Conservation (phyloP, 495 filamentous ascomycete species). For the Neohortaea acidophila region DNA sequence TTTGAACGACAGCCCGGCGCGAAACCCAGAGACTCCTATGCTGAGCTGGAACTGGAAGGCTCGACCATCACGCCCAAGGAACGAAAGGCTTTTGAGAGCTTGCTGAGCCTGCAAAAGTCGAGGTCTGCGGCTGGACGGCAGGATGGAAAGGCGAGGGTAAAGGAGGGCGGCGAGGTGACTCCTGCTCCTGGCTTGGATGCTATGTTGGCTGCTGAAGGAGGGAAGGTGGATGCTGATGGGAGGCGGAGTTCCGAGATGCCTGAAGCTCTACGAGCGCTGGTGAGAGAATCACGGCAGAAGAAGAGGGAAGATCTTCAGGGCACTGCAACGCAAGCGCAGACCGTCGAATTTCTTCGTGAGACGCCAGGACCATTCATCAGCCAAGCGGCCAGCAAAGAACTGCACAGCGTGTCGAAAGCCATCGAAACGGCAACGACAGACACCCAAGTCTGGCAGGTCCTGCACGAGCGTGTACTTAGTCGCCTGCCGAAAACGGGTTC, state of each 20-base stretch:
- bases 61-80: constrained; percentile 44
- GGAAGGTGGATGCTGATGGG: not conserved
- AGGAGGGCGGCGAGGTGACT: not conserved
- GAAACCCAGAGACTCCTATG: constrained; percentile 6
- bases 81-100: constrained; percentile 38
- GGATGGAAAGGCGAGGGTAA: not conserved
- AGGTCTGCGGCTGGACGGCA: not conserved
- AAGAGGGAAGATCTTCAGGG: too few relatives aligned
- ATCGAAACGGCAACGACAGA: constrained; percentile 41
- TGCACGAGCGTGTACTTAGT: constrained; percentile 30
- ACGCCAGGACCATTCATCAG: too few relatives aligned
- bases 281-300: not conserved
- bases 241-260: not conserved
- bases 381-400: constrained; percentile 8
- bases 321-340: too few relatives aligned
- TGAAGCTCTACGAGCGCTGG: not conserved
- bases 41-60: not conserved
- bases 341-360: too few relatives aligned
- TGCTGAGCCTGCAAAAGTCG: constrained; percentile 35
- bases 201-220: too few relatives aligned
- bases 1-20: not conserved
- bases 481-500: not conserved
- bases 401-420: constrained; percentile 26
- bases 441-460: constrained; percentile 52
- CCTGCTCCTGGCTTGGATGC: too few relatives aligned